phyloP scores from a whole-genome alignment of 2,329 filamentous ascomycete species.

The Colletotrichum godetiae region DNA sequence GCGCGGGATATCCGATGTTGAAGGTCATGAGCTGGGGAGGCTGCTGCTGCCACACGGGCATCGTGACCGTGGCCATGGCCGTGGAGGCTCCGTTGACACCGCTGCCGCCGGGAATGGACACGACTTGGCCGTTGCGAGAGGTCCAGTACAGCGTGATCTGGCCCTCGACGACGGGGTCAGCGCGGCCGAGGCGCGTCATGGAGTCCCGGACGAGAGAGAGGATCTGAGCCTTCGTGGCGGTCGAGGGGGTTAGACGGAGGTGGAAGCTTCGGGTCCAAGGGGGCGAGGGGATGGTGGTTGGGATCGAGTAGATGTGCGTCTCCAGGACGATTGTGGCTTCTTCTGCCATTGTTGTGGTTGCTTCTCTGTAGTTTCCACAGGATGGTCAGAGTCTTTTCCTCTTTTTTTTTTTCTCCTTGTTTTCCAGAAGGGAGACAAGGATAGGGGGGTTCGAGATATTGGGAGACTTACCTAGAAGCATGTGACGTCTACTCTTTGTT shows the following conservation, averaged over 20 bases:
- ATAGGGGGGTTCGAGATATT: neutral
- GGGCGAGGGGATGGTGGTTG: neutral
- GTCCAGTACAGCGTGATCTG: slow-evolving; percentile 31
- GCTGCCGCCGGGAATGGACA: slow-evolving; percentile 11
- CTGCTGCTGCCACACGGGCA: slow-evolving; percentile 14
- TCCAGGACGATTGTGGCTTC: slow-evolving; percentile 9
- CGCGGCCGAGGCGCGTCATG: slow-evolving; percentile 10
- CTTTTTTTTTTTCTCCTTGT: neutral
- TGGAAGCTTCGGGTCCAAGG: slow-evolving; percentile 16
- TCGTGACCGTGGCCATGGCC: neutral
- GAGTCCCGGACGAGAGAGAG: slow-evolving; percentile 14
- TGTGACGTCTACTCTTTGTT: neutral
- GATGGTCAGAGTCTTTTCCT: neutral
- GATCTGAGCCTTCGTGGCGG: slow-evolving; percentile 18
- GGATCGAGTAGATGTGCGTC: slow-evolving; percentile 21
- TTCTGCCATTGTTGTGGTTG: neutral
- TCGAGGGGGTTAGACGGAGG: neutral
- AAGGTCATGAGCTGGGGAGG: neutral
- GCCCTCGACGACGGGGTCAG: slow-evolving; percentile 21
- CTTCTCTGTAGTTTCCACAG: neutral
- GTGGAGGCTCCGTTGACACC: neutral
- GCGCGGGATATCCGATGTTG: neutral
- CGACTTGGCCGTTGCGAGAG: slow-evolving; percentile 3
- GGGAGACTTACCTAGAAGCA: neutral
- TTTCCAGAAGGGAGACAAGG: too few relatives aligned